A percentile compares a stretch with the other conserved stretches of the same genome.
Evolutionary conservation across 1,139 yeast species (phyloP).

Genomic region (Debaryomycetaceae sp.): DNA sequence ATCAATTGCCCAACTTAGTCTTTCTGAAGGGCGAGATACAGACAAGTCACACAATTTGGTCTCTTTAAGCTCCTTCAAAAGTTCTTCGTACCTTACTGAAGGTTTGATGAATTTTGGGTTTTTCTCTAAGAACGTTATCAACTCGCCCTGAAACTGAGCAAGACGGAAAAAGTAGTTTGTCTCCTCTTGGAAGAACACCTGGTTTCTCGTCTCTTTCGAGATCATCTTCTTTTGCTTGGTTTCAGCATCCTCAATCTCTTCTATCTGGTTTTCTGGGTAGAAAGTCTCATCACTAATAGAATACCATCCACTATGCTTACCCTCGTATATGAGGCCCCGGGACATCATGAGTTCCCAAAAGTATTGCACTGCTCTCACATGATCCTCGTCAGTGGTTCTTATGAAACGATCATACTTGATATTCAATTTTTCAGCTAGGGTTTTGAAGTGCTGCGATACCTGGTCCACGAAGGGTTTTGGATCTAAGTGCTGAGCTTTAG

Average conservation of each 20-base stretch:
- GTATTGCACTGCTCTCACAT: constrained; percentile 55
- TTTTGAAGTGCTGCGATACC: constrained; percentile 61
- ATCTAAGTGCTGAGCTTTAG: constrained; percentile 43
- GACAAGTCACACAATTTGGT: constrained; percentile 63
- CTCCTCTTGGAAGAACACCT: constrained; percentile 75
- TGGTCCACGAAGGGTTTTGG: constrained; percentile 74
- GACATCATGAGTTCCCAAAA: constrained; percentile 65
- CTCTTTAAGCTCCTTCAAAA: constrained; percentile 56
- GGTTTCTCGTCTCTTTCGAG: constrained; percentile 73
- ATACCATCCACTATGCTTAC: constrained; percentile 91
- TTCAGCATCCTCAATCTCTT: constrained; percentile 35
- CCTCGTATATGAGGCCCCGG: constrained; percentile 73
- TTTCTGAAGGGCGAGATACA: constrained; percentile 73
- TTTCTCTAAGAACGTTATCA: constrained; percentile 46
- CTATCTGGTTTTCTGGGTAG: constrained; percentile 78
- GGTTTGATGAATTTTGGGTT: constrained; percentile 69
- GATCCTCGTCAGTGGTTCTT: constrained; percentile 87
- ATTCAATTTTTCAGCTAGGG: constrained; percentile 53
- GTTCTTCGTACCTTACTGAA: constrained; percentile 46
- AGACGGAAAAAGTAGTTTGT: constrained; percentile 83
- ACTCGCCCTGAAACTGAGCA: constrained; percentile 51
- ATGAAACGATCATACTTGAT: constrained; percentile 74
- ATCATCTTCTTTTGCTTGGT: constrained; percentile 36
- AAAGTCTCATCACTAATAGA: constrained; percentile 93
- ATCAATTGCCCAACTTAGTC: constrained; percentile 86